A percentile compares a stretch with the other conserved stretches of the same genome.
phyloP scores from a whole-genome alignment of 129 eudicot genomes.

The Kitagawia praeruptora region DNA sequence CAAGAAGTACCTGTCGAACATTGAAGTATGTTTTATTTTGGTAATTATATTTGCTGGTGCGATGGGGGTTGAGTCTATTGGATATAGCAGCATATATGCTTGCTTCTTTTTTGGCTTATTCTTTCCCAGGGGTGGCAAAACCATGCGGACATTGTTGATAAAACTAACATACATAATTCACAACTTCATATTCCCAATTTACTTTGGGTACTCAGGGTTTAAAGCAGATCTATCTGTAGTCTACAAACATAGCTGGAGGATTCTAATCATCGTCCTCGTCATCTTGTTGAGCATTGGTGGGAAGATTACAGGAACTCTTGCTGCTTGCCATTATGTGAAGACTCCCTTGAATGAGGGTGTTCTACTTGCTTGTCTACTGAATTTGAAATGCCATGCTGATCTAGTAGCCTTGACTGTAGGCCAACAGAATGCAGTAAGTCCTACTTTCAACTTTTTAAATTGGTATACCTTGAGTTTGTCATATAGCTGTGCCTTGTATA shows the following conservation, averaged over 20 bases:
- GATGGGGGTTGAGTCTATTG: conserved; percentile 55
- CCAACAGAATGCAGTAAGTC: conserved; percentile 48
- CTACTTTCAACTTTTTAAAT: neutral
- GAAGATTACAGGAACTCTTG: conserved; percentile 71
- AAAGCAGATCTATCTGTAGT: conserved; percentile 57
- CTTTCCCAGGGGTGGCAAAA: conserved; percentile 89
- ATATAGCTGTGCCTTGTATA: neutral
- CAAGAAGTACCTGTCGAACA: conserved; percentile 57
- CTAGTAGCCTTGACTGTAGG: conserved; percentile 50
- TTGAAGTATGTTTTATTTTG: conserved; percentile 48
- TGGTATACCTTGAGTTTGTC: neutral
- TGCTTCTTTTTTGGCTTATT: conserved; percentile 63
- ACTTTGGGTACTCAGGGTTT: conserved; percentile 84
- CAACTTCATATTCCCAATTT: conserved; percentile 71
- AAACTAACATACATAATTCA: conserved; percentile 57
- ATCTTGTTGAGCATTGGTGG: conserved; percentile 82
- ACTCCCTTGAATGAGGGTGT: conserved; percentile 75
- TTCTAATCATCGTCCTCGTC: conserved; percentile 41
- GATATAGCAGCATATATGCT: conserved; percentile 66
- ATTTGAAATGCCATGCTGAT: conserved; percentile 92
- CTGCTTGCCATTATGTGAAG: conserved; percentile 60
- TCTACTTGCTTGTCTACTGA: conserved; percentile 67
- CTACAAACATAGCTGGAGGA: conserved; percentile 23
- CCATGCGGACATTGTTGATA: conserved; percentile 62
- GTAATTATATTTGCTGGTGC: conserved; percentile 56